Conservation (phyloP, 441 rosid species). For the Pelargonium fulgidum region DNA sequence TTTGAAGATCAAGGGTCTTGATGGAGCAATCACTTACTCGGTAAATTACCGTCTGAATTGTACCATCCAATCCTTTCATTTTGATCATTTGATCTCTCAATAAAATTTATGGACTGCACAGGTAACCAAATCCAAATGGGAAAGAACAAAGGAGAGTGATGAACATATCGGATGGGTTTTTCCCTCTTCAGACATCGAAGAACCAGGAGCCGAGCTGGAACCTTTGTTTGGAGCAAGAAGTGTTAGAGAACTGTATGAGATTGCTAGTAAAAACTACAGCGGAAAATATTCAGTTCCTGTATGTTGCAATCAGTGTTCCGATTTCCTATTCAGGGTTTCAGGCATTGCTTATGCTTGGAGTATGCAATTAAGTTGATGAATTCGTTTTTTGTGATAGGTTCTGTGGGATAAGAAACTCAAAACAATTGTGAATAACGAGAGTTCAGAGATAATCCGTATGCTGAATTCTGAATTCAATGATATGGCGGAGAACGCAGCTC, state of each 20-base stretch:
- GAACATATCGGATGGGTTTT: slow-evolving; percentile 33
- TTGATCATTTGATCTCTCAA: background rate
- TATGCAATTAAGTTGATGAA: background rate
- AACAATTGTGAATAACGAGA: slow-evolving; percentile 29
- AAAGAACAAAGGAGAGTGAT: slow-evolving; percentile 28
- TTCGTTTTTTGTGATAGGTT: slow-evolving; percentile 16
- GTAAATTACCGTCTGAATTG: slow-evolving; percentile 8
- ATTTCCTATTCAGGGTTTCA: background rate
- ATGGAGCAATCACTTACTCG: slow-evolving; percentile 23
- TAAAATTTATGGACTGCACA: slow-evolving; percentile 3
- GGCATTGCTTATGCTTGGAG: background rate
- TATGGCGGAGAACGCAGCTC: slow-evolving; percentile 27
- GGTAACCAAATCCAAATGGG: slow-evolving; percentile 28
- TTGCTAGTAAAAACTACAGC: slow-evolving; percentile 25
- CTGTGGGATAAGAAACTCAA: slow-evolving; percentile 32
- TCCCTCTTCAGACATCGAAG: slow-evolving; percentile 20
- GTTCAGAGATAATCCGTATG: slow-evolving; percentile 28
- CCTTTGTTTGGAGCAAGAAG: slow-evolving; percentile 24
- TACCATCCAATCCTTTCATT: background rate
- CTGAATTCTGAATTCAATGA: slow-evolving; percentile 26
- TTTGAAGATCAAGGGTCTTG: slow-evolving; percentile 26
- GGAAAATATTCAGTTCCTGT: slow-evolving; percentile 31
- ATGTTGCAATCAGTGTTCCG: slow-evolving; percentile 5
- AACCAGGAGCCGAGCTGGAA: slow-evolving; percentile 25
- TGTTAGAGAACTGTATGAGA: slow-evolving; percentile 25